Base-by-base conservation (phyloP, 352 stramenopile species). In the Phytophthora constricta region DNA sequence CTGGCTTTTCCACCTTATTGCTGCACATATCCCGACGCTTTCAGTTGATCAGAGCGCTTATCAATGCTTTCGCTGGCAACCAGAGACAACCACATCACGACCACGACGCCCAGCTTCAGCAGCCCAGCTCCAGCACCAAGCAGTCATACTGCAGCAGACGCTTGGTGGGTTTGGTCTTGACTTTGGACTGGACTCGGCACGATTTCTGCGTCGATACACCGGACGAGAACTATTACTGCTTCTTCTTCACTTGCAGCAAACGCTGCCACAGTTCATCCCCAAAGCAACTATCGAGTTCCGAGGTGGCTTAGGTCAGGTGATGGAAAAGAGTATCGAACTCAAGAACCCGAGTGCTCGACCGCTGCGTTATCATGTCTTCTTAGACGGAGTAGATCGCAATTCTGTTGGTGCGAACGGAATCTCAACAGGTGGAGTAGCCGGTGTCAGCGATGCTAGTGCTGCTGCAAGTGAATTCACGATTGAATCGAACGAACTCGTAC, bases 281-380 rank as follows among this genome's bases (percentile, higher is more conserved):
- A 98, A 98, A 61, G 92, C 89, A 10, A 97, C 84, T 26, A 97
- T 98, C 56, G 91, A 97, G 39, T 98, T 98, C 63, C 82, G 85
- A 27, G 95, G 91, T 5, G 68, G 83, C 4, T 68, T 98, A 5
- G 95, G 95, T 0, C 84, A 90, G 39, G 65, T 80, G 19, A 95
- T 98, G 26, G 84, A 89, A 14, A 98, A 98, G 48, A 96, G 68
- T 7, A 98, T 98, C 28, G 96, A 98, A 62, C 76, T 98, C 2
- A 92, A 90, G 60, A 98, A 98, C 58, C 90, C 94, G 5, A 94
- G 87, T 19, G 76, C 79, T 3, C 86, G 82, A 5, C 68, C 81
- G 4, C 83, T 98, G 33, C 77, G 72, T 3, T 98, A 98, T 56
- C 79, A 94, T 4, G 91, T 98, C 3, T 94, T 91, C 41, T 60